A percentile compares a stretch with the other conserved stretches of the same genome.
Evolutionary conservation across 768 basidiomycete genomes (phyloP).

Genomic region (Suillus subalutaceus): DNA sequence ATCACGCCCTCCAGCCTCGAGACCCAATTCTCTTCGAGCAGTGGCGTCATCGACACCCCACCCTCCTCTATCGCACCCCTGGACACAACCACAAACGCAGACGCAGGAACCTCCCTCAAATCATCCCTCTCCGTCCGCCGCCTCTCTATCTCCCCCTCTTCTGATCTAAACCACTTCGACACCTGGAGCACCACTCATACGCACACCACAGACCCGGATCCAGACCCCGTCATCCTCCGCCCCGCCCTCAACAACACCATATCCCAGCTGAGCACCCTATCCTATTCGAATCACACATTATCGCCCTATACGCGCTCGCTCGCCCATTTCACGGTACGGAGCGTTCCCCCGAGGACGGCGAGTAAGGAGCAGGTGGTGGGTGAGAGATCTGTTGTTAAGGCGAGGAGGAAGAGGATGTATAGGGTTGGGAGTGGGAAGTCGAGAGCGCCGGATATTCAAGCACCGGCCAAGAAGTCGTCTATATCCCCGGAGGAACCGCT

Average conservation of each 20-base stretch:
- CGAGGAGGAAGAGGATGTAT: constrained; percentile 75
- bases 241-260: constrained; percentile 74
- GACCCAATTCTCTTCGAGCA: constrained; percentile 49
- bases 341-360: constrained; percentile 67
- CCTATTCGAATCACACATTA: constrained; percentile 89
- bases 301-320: constrained; percentile 91
- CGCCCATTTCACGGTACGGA: constrained; percentile 91
- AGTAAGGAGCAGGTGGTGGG: constrained; percentile 34
- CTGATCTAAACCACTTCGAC: constrained; percentile 29
- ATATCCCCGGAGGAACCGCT: constrained; percentile 18
- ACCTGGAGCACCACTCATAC: constrained; percentile 39
- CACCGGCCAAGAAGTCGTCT: too few relatives aligned
- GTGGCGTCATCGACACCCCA: constrained; percentile 48
- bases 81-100: neutral
- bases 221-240: constrained; percentile 62
- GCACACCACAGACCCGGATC: constrained; percentile 36
- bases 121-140: constrained; percentile 30
- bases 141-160: constrained; percentile 35
- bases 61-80: constrained; percentile 36
- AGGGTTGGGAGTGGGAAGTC: constrained; percentile 45
- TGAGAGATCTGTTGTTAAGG: constrained; percentile 66
- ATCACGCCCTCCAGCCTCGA: constrained; percentile 54
- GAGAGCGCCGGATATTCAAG: neutral
- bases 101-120: constrained; percentile 23
- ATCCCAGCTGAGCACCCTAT: constrained; percentile 84